Evolutionary conservation across 2,329 filamentous ascomycete genomes (phyloP), one percentile per base, ranked within the genome.

Genomic region (Pezicula rhizophila): DNA sequence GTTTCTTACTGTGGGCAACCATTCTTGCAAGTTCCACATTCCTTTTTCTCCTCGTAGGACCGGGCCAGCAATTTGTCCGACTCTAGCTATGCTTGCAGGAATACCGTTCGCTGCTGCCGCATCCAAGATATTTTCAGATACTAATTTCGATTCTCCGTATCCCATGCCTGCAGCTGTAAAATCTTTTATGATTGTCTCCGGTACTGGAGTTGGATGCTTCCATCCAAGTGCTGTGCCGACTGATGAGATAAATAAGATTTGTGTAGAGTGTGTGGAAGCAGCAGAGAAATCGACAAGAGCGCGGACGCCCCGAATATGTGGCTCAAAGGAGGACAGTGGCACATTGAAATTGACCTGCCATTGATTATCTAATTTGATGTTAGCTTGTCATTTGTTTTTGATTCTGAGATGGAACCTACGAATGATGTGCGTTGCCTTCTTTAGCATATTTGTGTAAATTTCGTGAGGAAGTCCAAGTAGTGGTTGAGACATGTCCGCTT

Each of bases 1-100:
- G 14, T 37, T 48, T n/a, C 46, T 35, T 11, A 56, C 47, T 10
- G 50, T 68, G 0, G 80, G 79, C 1, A 82, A 57, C 74, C 77
- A 82, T 52, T 83, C 79, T 8, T 75, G 68, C 28, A 61, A 64
- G 51, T 77, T 80, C 79, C 79, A 83, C 23, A 57, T 55, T 0
- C 77, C 77, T 17, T 60, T 38, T 10, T 43, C 57, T 14, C 66
- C 60, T 26, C n/a, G 23, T 8, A 38, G 7, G 15, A 46, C 45
- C 0, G 73, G 69, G 0, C 72, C 73, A 0, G 62, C 72, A 37
- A 77, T 68, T 57, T 77, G 75, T 0, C 72, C 74, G 0, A 77
- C 69, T 1, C 74, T 69, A 26, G 72, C 64, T n/a, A 70, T 57
- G 6, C 65, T 65, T 2, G 65, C 61, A 1, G 67, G 65, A 3